phyloP scores from a whole-genome alignment of 129 eudicot species.

The Mikania micrantha region DNA sequence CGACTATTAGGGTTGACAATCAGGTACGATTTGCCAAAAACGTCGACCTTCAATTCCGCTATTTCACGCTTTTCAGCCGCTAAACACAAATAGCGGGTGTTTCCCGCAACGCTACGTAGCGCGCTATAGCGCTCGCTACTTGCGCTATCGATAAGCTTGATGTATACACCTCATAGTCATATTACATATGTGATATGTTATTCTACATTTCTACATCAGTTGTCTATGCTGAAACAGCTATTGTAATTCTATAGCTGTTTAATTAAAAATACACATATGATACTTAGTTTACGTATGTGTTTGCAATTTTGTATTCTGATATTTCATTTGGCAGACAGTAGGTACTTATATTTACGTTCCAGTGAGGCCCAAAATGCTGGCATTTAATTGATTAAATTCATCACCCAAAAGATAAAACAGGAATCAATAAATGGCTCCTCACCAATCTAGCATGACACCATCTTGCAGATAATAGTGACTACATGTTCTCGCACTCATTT shows the following conservation, averaged over 20 bases:
- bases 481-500: neutral
- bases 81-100: too few species aligned
- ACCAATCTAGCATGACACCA: neutral
- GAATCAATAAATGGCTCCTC: neutral
- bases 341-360: neutral
- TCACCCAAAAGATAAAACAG: neutral
- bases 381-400: neutral
- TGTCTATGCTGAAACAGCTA: neutral
- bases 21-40: too few species aligned
- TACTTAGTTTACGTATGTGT: neutral
- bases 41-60: too few species aligned
- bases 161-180: neutral
- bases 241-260: neutral
- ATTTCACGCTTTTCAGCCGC: too few species aligned
- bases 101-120: too few species aligned
- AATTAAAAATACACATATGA: neutral
- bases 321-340: neutral
- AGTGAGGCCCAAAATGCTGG: neutral
- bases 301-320: neutral
- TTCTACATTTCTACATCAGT: neutral
- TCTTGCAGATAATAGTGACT: neutral
- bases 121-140: too few species aligned
- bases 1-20: too few species aligned
- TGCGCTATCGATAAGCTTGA: too few species aligned
- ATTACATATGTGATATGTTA: neutral